Conservation (phyloP, 192 early-diverging fungal species). For the Oehlia diaphana region DNA sequence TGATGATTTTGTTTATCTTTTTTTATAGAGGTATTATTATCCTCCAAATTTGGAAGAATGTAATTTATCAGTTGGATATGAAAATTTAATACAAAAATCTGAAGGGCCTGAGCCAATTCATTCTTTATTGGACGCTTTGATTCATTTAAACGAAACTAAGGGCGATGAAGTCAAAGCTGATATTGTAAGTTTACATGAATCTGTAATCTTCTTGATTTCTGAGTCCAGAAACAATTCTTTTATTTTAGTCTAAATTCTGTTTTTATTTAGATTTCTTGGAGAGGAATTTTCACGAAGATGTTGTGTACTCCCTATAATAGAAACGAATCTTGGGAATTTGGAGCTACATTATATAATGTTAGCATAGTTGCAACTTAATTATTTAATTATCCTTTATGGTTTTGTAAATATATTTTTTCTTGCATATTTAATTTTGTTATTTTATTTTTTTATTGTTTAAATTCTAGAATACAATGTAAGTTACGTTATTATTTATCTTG, state of each 20-base stretch:
- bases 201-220: not conserved
- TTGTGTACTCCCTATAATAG: constrained; percentile 74
- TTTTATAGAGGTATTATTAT: constrained; percentile 57
- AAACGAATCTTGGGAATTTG: constrained; percentile 81
- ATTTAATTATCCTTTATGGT: not conserved
- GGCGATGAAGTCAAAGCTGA: constrained; percentile 27
- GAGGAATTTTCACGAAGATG: constrained; percentile 90
- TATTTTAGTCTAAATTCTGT: not conserved
- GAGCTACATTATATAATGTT: constrained; percentile 70
- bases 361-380: not conserved
- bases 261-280: constrained; percentile 62
- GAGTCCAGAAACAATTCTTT: too few relatives aligned
- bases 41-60: constrained; percentile 43
- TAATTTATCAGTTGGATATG: constrained; percentile 66
- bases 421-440: not conserved
- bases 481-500: not conserved
- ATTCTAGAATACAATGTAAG: constrained; percentile 24
- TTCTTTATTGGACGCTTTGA: constrained; percentile 67
- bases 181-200: constrained; percentile 30
- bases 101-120: constrained; percentile 76
- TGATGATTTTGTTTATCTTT: not conserved
- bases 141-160: constrained; percentile 28
- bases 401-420: not conserved
- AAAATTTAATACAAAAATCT: constrained; percentile 61
- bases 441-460: constrained; percentile 13